Evolutionary conservation across 768 basidiomycete genomes (phyloP).

Genomic region (Lactifluus rugatus): DNA sequence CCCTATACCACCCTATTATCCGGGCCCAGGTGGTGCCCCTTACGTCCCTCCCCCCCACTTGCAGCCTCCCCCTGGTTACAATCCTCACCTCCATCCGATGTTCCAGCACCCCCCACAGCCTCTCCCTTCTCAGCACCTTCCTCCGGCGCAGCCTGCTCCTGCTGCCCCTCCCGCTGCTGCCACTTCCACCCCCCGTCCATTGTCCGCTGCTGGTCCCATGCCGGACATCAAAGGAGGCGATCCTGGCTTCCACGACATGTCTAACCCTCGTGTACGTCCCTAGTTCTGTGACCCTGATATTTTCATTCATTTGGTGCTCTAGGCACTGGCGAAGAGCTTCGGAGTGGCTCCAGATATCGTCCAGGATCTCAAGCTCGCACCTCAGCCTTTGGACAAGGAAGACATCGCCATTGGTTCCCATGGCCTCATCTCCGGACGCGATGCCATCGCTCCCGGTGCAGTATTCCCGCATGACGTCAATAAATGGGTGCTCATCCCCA

Average conservation of each 20-base stretch:
- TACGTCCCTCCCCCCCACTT: conserved; percentile 36
- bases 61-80: conserved; percentile 36
- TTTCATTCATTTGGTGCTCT: conserved; percentile 15
- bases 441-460: conserved; percentile 46
- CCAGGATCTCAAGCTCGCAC: conserved; percentile 47
- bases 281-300: neutral
- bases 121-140: conserved; percentile 31
- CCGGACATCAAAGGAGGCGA: conserved; percentile 60
- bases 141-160: conserved; percentile 26
- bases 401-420: conserved; percentile 70
- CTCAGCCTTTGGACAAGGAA: conserved; percentile 44
- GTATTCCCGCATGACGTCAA: conserved; percentile 48
- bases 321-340: conserved; percentile 69
- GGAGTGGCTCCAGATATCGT: conserved; percentile 69
- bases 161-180: too few species aligned
- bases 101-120: conserved; percentile 42
- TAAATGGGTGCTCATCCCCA: conserved; percentile 50
- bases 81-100: conserved; percentile 50
- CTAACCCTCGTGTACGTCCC: conserved; percentile 45
- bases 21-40: conserved; percentile 28
- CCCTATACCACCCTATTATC: conserved; percentile 37
- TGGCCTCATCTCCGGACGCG: conserved; percentile 61
- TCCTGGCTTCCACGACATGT: conserved; percentile 72
- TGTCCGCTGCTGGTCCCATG: conserved; percentile 22
- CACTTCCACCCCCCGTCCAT: conserved; percentile 21